Base-by-base conservation (phyloP, 768 basidiomycete species). In the Hysterangium stoloniferum region DNA sequence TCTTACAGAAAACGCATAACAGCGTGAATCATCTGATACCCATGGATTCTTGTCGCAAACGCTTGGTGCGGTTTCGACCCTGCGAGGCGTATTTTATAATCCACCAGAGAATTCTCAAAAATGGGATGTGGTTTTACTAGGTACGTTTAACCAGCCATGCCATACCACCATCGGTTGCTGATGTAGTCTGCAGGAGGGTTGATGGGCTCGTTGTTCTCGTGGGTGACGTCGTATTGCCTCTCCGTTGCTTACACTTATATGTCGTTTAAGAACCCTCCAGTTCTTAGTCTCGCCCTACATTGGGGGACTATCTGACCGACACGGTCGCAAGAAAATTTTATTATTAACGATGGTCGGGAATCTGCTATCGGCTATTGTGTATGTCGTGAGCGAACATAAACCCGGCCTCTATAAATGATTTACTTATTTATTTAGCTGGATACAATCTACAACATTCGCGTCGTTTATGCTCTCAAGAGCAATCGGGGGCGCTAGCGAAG, bases 81-180 rank as follows among this genome's bases (percentile, higher is more conserved):
- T 88, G 35, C 78, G 92, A 54, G 71, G 80, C 9, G 54, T 81
- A 44, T 71, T 93, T 38, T 84, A 83, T 63, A 74, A 75, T 32
- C 71, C 80, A 29, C 63, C 70, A 28, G 64, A 66, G 43, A 81
- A 86, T 50, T 80, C 84, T 20, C 74, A 81, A 61, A 79, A 78
- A 75, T 96, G 94, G 92, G 95, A 99, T 61, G 71, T 97, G 13
- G 92, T 98, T 13, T 75, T 98, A 22, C 74, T 99, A n/a, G 93
- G 93, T 73, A 58, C 51, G 71, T 58, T 35, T 46, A 24, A 8
- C 15, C 22, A 20, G 19, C 41, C 41, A 33, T 31, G 34, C 22
- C 17, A 13, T 8, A 17, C 9, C 6, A 31, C 32, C n/a, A 11
- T 17, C 22, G 32, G 15, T 41, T 36, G 15, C 12, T 24, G 38